Conservation (phyloP, 1,284 basidiomycete species). For the Crucibulum cyathiforme region DNA sequence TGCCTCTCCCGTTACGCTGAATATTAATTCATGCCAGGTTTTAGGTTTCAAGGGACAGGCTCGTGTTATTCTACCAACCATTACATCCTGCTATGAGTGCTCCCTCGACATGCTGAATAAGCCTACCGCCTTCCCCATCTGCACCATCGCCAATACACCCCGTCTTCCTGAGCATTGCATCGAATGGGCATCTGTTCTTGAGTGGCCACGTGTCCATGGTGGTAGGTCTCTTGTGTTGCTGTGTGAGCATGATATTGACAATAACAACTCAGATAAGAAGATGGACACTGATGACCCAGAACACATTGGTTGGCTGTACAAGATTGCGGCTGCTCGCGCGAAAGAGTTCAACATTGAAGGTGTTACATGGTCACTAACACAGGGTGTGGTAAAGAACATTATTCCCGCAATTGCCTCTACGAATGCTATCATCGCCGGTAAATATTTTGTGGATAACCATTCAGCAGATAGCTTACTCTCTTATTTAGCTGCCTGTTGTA, state of each 20-base stretch:
- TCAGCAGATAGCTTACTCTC: not conserved
- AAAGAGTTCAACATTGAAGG: constrained; percentile 96
- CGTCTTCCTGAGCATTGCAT: constrained; percentile 99
- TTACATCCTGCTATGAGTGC: constrained; percentile 98
- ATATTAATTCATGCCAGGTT: constrained; percentile 1
- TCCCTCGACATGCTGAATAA: constrained; percentile 98
- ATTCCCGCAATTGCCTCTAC: constrained; percentile 98
- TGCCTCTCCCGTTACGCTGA: not conserved
- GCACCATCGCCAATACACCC: constrained; percentile 99
- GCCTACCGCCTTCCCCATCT: constrained; percentile 96
- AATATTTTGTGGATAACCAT: constrained; percentile 14
- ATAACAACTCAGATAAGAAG: constrained; percentile 75
- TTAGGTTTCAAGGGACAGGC: constrained; percentile 98
- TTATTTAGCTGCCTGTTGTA: constrained; percentile 89
- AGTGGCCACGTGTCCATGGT: constrained; percentile 94
- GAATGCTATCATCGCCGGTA: constrained; percentile 94
- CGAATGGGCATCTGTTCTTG: constrained; percentile 99
- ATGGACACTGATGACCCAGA: constrained; percentile 97
- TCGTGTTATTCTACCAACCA: constrained; percentile 93
- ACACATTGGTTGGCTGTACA: constrained; percentile 94
- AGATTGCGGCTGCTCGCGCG: constrained; percentile 80
- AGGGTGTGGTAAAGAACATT: constrained; percentile 99
- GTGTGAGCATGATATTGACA: constrained; percentile 3
- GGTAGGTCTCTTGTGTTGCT: constrained; percentile 51
- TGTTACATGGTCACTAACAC: constrained; percentile 96